Evolutionary conservation across 257 asterid species (phyloP).

Genomic region (Voacanga thouarsii): DNA sequence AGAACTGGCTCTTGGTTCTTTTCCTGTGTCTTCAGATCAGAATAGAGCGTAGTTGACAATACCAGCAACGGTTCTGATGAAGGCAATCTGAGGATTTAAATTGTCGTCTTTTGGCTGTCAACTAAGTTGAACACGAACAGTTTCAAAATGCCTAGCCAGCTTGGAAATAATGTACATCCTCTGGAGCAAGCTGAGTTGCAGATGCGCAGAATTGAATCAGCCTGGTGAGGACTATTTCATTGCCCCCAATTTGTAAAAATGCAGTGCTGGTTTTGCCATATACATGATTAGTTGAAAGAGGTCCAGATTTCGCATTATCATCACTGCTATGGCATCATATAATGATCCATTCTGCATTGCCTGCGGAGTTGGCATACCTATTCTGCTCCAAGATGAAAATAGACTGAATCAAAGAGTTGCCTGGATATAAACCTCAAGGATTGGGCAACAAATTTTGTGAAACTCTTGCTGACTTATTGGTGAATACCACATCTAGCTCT

Average conservation of each 20-base stretch:
- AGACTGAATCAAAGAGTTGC: background rate
- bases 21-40: background rate
- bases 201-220: background rate
- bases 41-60: background rate
- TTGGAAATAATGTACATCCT: background rate
- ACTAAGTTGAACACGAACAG: background rate
- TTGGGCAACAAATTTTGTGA: conserved; percentile 22
- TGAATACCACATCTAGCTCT: conserved; percentile 8
- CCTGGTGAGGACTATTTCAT: background rate
- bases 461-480: conserved; percentile 9
- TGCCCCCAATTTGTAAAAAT: background rate
- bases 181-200: background rate
- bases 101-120: background rate
- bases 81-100: background rate
- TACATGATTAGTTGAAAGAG: background rate
- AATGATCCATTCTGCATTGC: background rate
- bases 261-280: background rate
- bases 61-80: background rate
- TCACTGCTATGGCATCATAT: background rate
- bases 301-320: background rate
- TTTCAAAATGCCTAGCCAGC: background rate
- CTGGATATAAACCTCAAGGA: conserved; percentile 9
- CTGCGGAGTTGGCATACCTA: background rate
- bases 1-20: conserved; percentile 7
- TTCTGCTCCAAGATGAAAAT: background rate